These are phyloP conservation scores for Beauveria asiatica DNA, from an alignment of 2,329 filamentous ascomycete genomes.

Conservation along the genomic window DNA sequence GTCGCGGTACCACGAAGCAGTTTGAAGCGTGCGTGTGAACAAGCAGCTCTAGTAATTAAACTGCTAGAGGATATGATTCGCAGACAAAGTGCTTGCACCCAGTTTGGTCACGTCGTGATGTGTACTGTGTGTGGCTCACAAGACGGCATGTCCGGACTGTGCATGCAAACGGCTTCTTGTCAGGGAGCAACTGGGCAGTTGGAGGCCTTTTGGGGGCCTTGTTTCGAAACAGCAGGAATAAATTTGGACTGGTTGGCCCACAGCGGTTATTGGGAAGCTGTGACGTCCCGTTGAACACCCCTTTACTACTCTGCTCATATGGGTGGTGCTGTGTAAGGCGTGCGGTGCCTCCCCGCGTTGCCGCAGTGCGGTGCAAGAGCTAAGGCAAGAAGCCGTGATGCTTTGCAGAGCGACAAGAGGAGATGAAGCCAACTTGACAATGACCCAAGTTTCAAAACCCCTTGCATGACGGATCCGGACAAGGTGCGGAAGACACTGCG, in stretches of 20 bases:
- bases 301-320: not conserved
- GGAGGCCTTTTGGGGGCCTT: not conserved
- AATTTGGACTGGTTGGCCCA: not conserved
- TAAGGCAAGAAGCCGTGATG: not conserved
- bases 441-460: not conserved
- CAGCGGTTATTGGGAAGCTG: not conserved
- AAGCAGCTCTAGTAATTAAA: not conserved
- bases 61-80: not conserved
- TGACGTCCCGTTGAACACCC: not conserved
- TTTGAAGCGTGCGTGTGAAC: not conserved
- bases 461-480: not conserved
- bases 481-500: too few species aligned
- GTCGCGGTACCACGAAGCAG: not conserved
- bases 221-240: not conserved
- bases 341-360: not conserved
- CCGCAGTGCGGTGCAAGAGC: not conserved
- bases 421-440: not conserved
- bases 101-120: not conserved
- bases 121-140: not conserved
- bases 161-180: not conserved
- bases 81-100: not conserved
- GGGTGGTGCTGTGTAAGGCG: not conserved
- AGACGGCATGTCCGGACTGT: slow-evolving; percentile 1
- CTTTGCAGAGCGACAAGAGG: not conserved
- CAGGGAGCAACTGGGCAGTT: not conserved